These are phyloP conservation scores for Anaeramoeba ignava DNA, from an alignment of 78 protist species.

Conservation along the genomic window DNA sequence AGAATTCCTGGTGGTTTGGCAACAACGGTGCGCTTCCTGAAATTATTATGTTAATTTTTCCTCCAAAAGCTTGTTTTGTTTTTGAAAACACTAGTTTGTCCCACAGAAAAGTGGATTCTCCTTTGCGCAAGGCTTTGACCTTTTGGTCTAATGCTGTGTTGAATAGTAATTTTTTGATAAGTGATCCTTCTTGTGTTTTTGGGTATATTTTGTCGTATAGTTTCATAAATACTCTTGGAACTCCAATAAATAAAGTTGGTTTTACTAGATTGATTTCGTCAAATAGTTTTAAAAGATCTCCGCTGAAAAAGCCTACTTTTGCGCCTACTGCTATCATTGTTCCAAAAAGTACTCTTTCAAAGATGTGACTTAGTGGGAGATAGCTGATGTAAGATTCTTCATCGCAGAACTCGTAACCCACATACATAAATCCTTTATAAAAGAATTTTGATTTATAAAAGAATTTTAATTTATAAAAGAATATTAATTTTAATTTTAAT, in stretches of 20 bases:
- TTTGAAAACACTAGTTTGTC: background rate
- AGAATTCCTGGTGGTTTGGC: background rate
- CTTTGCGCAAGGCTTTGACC: background rate
- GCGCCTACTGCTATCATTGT: background rate
- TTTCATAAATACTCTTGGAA: background rate
- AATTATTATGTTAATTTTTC: background rate
- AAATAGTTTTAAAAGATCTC: background rate
- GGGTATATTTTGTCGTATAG: background rate
- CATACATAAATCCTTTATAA: too few relatives aligned
- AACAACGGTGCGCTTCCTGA: background rate
- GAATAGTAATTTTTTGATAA: background rate
- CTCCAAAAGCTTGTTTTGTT: background rate
- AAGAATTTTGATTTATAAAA: too few relatives aligned
- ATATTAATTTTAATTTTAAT: too few relatives aligned
- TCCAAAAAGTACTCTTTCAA: background rate
- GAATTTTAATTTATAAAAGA: too few relatives aligned
- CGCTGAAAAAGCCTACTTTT: background rate
- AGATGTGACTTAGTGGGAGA: background rate
- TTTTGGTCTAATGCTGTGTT: background rate
- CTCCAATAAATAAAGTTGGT: background rate
- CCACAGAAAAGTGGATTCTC: background rate
- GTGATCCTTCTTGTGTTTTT: background rate
- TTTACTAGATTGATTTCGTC: background rate
- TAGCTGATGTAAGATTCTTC: background rate
- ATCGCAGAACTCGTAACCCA: background rate